Evolutionary conservation across 768 basidiomycete genomes (phyloP), one percentile per base, ranked within the genome.

Genomic region (Rhodocollybia butyracea): DNA sequence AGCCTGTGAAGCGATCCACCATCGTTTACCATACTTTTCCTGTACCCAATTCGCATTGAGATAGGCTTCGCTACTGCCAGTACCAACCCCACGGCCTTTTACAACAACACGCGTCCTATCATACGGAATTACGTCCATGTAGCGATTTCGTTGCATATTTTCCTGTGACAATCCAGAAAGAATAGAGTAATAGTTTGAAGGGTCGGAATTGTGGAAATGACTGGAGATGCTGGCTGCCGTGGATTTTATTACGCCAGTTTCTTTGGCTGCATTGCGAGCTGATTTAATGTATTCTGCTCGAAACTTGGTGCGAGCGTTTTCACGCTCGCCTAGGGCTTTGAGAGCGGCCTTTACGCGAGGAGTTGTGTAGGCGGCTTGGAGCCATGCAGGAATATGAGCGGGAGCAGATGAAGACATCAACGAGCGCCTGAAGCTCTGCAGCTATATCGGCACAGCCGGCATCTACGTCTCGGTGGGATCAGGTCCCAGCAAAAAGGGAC

Each of bases 1-100:
- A 0, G 92, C 93, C 65, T 94, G 92, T 0, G 89, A 80, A 2
- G 91, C 90, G 56, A 94, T 88, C 88, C 91, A 92, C 82, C 82
- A 85, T 63, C 84, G 88, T 30, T 77, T 78, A 6, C 92, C 89
- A 47, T 73, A 79, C 26, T 76, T 70, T 64, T 94, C 93, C 42
- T 79, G 74, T n/a, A 94, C 85, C 88, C 91, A 94, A 63, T 81
- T 91, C 13, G 88, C 93, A 62, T 95, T 94, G 32, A 95, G 66
- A 67, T 94, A 95, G 12, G 79, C 78, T 19, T 63, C 55, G 26
- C 55, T 51, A 51, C 52, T 48, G 43, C 43, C 52, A 29, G 50
- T 22, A 36, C 11, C 51, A 43, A 60, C 63, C 34, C 65, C 63
- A 17, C 51, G 60, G 34, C 63, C 59, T 11, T 62, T 60, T 13